Evolutionary conservation across 2,329 filamentous ascomycete genomes (phyloP), one percentile per base, ranked within the genome.

Genomic region (Apiospora phragmitis): DNA sequence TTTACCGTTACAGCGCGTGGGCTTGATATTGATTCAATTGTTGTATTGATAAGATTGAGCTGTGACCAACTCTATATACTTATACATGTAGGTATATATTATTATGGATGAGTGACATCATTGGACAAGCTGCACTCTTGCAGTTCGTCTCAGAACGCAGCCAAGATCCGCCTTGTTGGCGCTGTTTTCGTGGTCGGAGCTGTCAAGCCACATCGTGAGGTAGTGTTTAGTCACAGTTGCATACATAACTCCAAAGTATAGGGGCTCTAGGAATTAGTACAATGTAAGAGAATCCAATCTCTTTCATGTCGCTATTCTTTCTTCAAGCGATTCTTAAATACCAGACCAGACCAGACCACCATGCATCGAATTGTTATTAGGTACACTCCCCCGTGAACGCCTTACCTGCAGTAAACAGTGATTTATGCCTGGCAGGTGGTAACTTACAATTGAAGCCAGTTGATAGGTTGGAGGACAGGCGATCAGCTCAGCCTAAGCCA

Each of bases 381-480:
- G n/a, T n/a, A n/a, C n/a, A n/a, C n/a, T n/a, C n/a, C n/a, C n/a
- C n/a, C n/a, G n/a, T n/a, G n/a, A n/a, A n/a, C n/a, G n/a, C n/a
- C n/a, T n/a, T n/a, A 4, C 6, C 45, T 49, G 18, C 51, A 49
- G 47, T 38, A 59, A 29, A 38, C 32, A 38, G 49, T 55, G 49
- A 55, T 12, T 55, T 51, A n/a, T n/a, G n/a, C n/a, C n/a, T 12
- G 9, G 9, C 38, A 41, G 1, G 38, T 3, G 38, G 32, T 62
- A 29, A 62, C 55, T 62, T 62, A 62, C 55, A 62, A 62, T 62
- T 62, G 55, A 35, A 38, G 55, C 21, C 29, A 62, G 29, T 62
- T 62, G 55, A 62, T 62, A 62, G 55, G 55, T 62, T 38, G 38
- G 32, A 24, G 5, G 55, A n/a, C 29, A 59, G 55, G 18, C 55